Base-by-base conservation (phyloP, 495 filamentous ascomycete genomes). In the Aspergillus bertholletiae region DNA sequence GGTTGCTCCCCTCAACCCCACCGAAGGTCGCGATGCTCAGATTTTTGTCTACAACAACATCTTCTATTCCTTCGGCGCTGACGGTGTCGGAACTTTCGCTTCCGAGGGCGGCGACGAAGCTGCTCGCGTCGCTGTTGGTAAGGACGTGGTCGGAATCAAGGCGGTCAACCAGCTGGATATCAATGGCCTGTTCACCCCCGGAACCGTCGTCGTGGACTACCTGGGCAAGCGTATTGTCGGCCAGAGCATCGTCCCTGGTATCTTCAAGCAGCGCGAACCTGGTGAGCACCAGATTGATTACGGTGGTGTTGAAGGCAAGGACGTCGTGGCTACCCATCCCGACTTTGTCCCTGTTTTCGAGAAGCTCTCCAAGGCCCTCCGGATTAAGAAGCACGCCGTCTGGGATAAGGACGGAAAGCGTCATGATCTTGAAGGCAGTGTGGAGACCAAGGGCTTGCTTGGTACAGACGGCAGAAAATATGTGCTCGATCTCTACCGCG, bases 11-110 rank as follows among this genome's bases (percentile, higher is more conserved):
- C 74, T 99, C 48, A 99, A 99, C 72, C 95, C 95, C 8, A 97
- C 93, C 1, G 95, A 99, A 71, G 84, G 77, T 46, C 82, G 78
- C 44, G 92, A 97, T 69, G 95, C 95, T 3, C 95, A 97, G 74
- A 99, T 99, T 57, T 99, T 96, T 66, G 92, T 99, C 15, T 97
- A 97, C 74, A 97, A 97, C 77, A 97, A 97, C 72, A 88, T 99
- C 54, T 99, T 99, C 77, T 97, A 93, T 77, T 97, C 94, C 3
- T 97, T 96, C 63, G 95, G 95, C 57, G 94, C 93, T 39, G 95
- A 99, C 67, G 95, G 95, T 39, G 94, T 97, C 48, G 92, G 93
- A 28, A 99, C 95, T 28, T 99, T 99, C 74, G 89, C 90, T 24
- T 89, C 84, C 23, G 94, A 97, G 75, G 95, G 95, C 54, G 95